Evolutionary conservation across 345 rosid species (phyloP), one percentile per base, ranked within the genome.

Genomic region (Xanthoceras sorbifolium): DNA sequence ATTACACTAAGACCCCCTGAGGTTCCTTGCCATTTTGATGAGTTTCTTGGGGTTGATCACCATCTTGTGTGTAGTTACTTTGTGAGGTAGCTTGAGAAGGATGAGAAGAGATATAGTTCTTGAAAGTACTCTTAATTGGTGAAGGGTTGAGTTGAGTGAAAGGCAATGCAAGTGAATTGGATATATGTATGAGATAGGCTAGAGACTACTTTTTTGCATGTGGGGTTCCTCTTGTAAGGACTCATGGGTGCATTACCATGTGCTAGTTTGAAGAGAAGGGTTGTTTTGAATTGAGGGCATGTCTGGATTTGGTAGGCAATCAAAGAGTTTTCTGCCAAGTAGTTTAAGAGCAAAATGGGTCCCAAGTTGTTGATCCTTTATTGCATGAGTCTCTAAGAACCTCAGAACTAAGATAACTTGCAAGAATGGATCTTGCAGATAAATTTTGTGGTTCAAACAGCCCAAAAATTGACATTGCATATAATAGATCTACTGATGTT

Each of bases 171-270:
- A 71, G 3, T 38, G 32, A 48, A 25, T 55, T 57, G 65, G 65
- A 23, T 71, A 34, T 57, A 55, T 55, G 36, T 7, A 10, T 59
- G 25, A 28, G 52, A 14, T 12, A 26, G 73, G 73, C 61, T 8
- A 31, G 44, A 69, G 25, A 36, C 9, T 32, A 4, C 4, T 72
- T 9, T 3, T 46, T 69, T 28, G 18, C 72, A 68, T 46, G 52
- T 22, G 14, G 75, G 64, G 26, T 38, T 46, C 54, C 28, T 14
- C 26, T 29, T 57, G 52, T 38, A 15, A 72, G 52, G 54, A 6
- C 23, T 36, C 65, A 55, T 32, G 65, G 64, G 65, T 25, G 75
- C 75, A 72, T 8, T 36, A 22, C 8, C 63, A 52, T n/a, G 64
- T 52, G 63, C 7, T 52, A 46, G 52, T 12, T 46, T 46, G 52